These are phyloP conservation scores for Solanum chmielewskii DNA, from an alignment of 257 asterid species.

Conservation along the genomic window DNA sequence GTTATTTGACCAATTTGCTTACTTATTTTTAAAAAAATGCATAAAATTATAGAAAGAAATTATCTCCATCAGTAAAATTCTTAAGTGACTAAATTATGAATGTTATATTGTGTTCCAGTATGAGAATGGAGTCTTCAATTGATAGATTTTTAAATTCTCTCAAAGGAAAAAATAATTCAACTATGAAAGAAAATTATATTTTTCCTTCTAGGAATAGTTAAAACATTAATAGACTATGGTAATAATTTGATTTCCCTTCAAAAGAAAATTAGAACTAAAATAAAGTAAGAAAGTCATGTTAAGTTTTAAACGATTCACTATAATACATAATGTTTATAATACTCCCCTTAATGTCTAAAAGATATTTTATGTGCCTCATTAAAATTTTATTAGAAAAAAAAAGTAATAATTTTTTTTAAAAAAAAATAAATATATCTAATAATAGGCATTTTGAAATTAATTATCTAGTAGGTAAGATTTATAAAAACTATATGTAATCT, in stretches of 20 bases:
- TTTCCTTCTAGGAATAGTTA: no score
- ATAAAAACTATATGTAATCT: background rate
- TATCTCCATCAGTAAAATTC: background rate
- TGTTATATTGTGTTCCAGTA: no score
- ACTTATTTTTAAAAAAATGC: background rate
- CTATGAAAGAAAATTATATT: no score
- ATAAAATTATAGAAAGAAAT: background rate
- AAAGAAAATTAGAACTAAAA: background rate
- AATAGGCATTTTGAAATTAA: background rate
- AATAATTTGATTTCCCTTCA: background rate
- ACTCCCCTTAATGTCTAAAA: no score
- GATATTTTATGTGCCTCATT: background rate
- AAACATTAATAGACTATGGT: background rate
- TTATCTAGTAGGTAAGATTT: background rate
- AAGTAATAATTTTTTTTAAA: no score
- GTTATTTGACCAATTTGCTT: background rate
- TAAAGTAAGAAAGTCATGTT: no score
- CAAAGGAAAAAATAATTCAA: no score
- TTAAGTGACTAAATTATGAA: background rate
- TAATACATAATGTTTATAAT: no score
- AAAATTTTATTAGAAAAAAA: no score
- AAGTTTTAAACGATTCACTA: no score
- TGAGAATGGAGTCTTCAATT: background rate
- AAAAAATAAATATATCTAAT: no score
- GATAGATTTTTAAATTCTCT: no score